Evolutionary conservation across 2,329 filamentous ascomycete species (phyloP).

Genomic region (Penicillium brasilianum): DNA sequence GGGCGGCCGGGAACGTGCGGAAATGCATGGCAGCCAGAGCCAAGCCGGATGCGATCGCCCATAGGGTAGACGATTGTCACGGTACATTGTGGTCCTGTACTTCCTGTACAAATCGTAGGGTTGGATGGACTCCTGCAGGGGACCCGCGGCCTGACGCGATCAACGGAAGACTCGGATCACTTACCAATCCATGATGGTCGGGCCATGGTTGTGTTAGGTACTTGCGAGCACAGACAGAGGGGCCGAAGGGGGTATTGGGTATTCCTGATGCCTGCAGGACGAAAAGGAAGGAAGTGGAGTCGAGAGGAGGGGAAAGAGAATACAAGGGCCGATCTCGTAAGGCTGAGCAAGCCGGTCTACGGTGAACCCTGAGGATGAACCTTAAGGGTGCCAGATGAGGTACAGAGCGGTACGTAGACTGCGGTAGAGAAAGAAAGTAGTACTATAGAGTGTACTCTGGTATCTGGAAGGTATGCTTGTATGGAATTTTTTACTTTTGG

Average conservation of each 20-base stretch:
- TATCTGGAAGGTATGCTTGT: too few species aligned
- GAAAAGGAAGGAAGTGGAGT: not conserved
- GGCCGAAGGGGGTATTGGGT: too few species aligned
- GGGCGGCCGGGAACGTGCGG: conserved; percentile 34
- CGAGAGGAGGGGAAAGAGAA: not conserved
- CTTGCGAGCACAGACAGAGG: not conserved
- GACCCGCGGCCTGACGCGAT: conserved; percentile 6
- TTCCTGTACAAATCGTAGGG: too few species aligned
- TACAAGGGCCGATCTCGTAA: not conserved
- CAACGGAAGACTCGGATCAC: conserved; percentile 28
- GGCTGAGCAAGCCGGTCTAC: not conserved
- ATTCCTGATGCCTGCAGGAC: not conserved
- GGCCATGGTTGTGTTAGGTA: conserved; percentile 23
- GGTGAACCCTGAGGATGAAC: not conserved
- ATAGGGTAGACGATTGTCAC: not conserved
- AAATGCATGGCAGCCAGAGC: conserved; percentile 28
- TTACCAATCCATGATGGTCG: conserved; percentile 32
- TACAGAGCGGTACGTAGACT: too few species aligned
- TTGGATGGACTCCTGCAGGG: conserved; percentile 9
- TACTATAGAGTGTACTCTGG: not conserved
- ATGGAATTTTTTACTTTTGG: too few species aligned
- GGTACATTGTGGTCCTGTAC: not conserved
- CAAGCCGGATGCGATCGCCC: conserved; percentile 33
- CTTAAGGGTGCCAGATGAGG: too few species aligned
- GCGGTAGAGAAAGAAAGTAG: not conserved